phyloP scores from a whole-genome alignment of 2,329 filamentous ascomycete species.

The Pseudogymnoascus sp. region DNA sequence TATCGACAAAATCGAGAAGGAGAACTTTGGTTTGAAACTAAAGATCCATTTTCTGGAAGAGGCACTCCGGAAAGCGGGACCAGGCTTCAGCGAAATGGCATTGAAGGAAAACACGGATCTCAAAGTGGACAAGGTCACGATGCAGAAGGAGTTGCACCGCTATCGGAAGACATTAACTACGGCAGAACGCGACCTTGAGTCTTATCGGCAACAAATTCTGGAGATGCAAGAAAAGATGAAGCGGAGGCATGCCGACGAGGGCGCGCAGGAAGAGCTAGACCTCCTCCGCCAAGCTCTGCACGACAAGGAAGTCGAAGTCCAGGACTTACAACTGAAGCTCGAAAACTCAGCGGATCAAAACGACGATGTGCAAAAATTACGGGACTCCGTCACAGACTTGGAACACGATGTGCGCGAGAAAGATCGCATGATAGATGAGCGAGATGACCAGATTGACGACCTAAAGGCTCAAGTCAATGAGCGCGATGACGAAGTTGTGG shows the following conservation, averaged over 20 bases:
- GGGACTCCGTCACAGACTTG: constrained; percentile 67
- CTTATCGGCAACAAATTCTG: constrained; percentile 70
- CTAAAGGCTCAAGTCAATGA: constrained; percentile 49
- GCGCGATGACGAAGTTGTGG: constrained; percentile 43
- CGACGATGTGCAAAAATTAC: constrained; percentile 57
- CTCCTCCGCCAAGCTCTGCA: constrained; percentile 49
- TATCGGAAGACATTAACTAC: constrained; percentile 77
- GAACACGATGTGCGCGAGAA: constrained; percentile 71
- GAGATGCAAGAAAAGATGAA: constrained; percentile 78
- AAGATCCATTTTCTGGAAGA: constrained; percentile 97
- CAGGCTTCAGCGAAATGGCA: constrained; percentile 80
- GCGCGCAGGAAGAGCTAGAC: constrained; percentile 54
- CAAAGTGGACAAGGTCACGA: constrained; percentile 84
- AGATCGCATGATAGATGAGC: constrained; percentile 63
- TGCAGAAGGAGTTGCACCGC: constrained; percentile 77
- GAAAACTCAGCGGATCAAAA: constrained; percentile 48
- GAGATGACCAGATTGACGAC: constrained; percentile 66
- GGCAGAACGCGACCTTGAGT: constrained; percentile 80
- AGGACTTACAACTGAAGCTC: constrained; percentile 50
- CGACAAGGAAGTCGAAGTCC: constrained; percentile 42
- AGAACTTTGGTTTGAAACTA: constrained; percentile 93
- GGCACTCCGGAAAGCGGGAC: constrained; percentile 75
- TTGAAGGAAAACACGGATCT: constrained; percentile 93
- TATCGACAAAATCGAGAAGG: constrained; percentile 94
- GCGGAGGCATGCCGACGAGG: constrained; percentile 65